phyloP scores from a whole-genome alignment of 306 rosid species.

The Prunus dulcis region DNA sequence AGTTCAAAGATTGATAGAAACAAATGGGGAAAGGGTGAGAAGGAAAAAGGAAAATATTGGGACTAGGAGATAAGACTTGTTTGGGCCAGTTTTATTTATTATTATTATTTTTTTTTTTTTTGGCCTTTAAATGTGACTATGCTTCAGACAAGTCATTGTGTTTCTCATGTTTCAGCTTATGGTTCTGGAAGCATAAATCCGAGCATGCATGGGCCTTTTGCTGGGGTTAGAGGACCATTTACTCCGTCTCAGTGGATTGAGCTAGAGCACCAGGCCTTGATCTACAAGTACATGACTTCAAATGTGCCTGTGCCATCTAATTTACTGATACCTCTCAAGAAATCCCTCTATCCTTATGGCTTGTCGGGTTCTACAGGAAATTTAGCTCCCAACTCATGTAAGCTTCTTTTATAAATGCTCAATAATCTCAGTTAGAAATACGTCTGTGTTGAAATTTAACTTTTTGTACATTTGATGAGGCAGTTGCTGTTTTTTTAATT shows the following conservation, averaged over 20 bases:
- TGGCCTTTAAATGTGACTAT: neutral
- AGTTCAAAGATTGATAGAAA: conserved; percentile 12
- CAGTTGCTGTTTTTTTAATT: neutral
- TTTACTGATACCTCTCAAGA: conserved; percentile 48
- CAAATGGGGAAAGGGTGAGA: conserved; percentile 6
- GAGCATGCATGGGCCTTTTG: conserved; percentile 37
- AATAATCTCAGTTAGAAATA: neutral
- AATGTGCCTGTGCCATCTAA: conserved; percentile 51
- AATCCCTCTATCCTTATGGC: conserved; percentile 39
- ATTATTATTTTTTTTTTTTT: neutral
- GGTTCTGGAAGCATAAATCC: conserved; percentile 38
- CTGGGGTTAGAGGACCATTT: conserved; percentile 43
- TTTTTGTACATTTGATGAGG: neutral
- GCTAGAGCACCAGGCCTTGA: conserved; percentile 62
- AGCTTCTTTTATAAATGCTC: conserved; percentile 6
- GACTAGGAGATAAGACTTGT: conserved; percentile 6
- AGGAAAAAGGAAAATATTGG: neutral
- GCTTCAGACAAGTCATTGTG: neutral
- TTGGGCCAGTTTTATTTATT: neutral
- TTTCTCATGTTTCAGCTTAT: conserved; percentile 31
- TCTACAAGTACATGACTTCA: conserved; percentile 50
- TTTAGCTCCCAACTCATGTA: conserved; percentile 39
- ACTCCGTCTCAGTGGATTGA: conserved; percentile 60
- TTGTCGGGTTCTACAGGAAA: conserved; percentile 22
- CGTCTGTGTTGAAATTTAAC: neutral